Percentiles rank a stretch among this genome's conserved stretches.
Evolutionary conservation across 73 alveolate genomes (phyloP).

Genomic region (Urostyla sp.): DNA sequence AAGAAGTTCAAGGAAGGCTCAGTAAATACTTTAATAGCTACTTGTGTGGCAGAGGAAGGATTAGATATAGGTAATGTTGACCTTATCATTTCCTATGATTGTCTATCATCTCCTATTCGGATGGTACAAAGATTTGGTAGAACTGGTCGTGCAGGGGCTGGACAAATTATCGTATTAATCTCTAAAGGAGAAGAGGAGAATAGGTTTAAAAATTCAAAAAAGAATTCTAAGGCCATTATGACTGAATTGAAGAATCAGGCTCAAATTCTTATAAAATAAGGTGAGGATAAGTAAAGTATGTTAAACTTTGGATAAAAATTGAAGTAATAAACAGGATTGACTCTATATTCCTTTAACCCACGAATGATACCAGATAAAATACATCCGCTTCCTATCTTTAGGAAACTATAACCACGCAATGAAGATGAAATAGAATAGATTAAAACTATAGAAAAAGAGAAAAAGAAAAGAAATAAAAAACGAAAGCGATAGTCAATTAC

Average conservation of each 20-base stretch:
- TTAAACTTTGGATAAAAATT: slow-evolving; percentile 27
- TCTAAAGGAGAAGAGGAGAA: slow-evolving; percentile 81
- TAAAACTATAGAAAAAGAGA: background rate
- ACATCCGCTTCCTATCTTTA: slow-evolving; percentile 22
- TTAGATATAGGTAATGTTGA: slow-evolving; percentile 87
- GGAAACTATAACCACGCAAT: slow-evolving; percentile 21
- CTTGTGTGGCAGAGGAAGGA: slow-evolving; percentile 93
- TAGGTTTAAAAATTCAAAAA: slow-evolving; percentile 50
- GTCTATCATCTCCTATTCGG: slow-evolving; percentile 83
- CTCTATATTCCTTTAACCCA: slow-evolving; percentile 64
- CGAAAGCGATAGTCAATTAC: background rate
- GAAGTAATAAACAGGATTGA: slow-evolving; percentile 15
- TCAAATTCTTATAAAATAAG: background rate
- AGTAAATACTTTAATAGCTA: slow-evolving; percentile 78
- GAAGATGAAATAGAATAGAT: slow-evolving; percentile 4
- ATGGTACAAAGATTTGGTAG: slow-evolving; percentile 90
- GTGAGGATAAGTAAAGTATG: background rate
- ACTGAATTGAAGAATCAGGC: slow-evolving; percentile 26
- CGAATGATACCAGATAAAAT: slow-evolving; percentile 72
- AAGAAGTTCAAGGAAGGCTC: slow-evolving; percentile 62
- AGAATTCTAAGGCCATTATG: slow-evolving; percentile 38
- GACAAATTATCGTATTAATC: slow-evolving; percentile 76
- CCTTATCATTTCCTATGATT: slow-evolving; percentile 80
- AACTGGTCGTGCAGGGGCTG: slow-evolving; percentile 87
- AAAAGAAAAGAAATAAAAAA: slow-evolving; percentile 9